These are phyloP conservation scores for Magnolia kwangsiensis DNA, from an alignment of 164 flowering plant species.

Conservation along the genomic window DNA sequence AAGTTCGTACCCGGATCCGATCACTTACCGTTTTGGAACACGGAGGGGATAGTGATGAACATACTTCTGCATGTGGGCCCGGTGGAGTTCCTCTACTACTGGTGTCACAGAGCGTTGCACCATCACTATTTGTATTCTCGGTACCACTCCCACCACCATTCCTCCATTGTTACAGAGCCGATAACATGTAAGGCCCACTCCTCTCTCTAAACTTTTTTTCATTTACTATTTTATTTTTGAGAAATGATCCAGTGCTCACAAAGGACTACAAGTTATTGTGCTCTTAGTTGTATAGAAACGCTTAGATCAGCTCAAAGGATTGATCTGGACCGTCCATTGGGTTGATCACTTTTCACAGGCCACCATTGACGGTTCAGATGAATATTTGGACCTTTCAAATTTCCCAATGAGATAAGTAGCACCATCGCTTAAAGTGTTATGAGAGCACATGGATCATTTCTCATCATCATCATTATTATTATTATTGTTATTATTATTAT, in stretches of 20 bases:
- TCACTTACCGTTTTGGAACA: constrained; percentile 37
- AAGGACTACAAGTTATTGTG: no score
- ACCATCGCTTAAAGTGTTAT: no score
- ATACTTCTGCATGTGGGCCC: constrained; percentile 39
- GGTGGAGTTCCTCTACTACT: constrained; percentile 48
- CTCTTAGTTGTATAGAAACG: no score
- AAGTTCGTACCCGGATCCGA: constrained; percentile 5
- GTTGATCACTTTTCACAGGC: no score
- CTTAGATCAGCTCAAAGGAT: no score
- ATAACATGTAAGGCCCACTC: constrained; percentile 23
- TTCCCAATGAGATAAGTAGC: no score
- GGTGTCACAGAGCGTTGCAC: constrained; percentile 50
- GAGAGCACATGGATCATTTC: no score
- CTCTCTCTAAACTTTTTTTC: background rate
- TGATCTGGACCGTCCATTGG: no score
- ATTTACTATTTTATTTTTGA: background rate
- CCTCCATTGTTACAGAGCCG: constrained; percentile 50
- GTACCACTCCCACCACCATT: constrained; percentile 55
- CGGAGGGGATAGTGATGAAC: constrained; percentile 27
- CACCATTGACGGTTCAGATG: no score
- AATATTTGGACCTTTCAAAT: no score
- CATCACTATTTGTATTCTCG: constrained; percentile 48
- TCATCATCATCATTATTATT: no score
- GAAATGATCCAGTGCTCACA: background rate
- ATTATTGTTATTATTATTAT: no score